Evolutionary conservation across 1,284 basidiomycete genomes (phyloP).

Genomic region (Ustilago bromivora): DNA sequence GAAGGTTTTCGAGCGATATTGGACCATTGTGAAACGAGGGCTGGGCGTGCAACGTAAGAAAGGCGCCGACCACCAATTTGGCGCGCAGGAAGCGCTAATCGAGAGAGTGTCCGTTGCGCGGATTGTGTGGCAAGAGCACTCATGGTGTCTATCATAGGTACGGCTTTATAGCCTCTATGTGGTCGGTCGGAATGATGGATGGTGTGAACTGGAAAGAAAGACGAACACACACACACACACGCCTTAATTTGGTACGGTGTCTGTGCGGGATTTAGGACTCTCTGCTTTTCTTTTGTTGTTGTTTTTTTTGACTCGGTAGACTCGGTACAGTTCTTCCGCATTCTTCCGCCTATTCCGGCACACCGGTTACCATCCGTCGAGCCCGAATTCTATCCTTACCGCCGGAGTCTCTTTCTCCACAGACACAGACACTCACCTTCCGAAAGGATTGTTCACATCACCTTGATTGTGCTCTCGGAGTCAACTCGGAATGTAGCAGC

Average conservation of each 20-base stretch:
- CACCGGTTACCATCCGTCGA: background rate
- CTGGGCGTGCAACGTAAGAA: slow-evolving; percentile 8
- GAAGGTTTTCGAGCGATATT: background rate
- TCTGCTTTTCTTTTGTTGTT: background rate
- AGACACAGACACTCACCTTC: background rate
- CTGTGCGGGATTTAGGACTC: slow-evolving; percentile 20
- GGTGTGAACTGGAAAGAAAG: background rate
- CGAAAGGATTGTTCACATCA: too few relatives aligned
- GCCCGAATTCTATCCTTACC: background rate
- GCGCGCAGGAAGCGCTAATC: slow-evolving; percentile 23
- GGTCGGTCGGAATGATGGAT: background rate
- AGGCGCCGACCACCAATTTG: slow-evolving; percentile 28
- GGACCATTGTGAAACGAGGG: slow-evolving; percentile 7
- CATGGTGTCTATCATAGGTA: slow-evolving; percentile 15
- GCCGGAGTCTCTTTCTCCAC: slow-evolving; percentile 1
- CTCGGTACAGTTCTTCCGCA: slow-evolving; percentile 12
- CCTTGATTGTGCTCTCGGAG: too few relatives aligned
- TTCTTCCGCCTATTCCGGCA: slow-evolving; percentile 33
- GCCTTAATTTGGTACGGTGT: background rate
- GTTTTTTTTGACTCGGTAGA: too few relatives aligned
- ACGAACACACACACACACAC: background rate
- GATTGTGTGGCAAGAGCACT: slow-evolving; percentile 15
- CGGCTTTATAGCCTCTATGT: slow-evolving; percentile 8
- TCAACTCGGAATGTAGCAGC: too few relatives aligned
- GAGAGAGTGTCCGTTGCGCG: background rate